Percentiles rank a stretch among this genome's conserved stretches.
Conservation (phyloP, 805 yeast genomes). For the Saccharomycopsis lassenensis region DNA sequence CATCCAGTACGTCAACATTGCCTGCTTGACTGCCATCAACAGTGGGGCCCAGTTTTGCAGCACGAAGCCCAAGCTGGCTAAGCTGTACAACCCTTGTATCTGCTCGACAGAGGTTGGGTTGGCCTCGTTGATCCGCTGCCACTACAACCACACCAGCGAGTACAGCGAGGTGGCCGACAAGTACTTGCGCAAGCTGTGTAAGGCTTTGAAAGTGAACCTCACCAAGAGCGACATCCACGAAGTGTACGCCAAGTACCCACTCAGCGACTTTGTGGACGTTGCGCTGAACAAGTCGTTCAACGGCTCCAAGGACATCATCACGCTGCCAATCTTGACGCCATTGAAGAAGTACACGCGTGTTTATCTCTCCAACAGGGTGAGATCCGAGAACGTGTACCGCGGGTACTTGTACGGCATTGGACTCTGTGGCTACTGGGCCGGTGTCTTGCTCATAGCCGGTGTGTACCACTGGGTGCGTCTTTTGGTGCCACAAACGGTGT, state of each 20-base stretch:
- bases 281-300: slow-evolving; percentile 2
- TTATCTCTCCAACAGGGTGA: slow-evolving; percentile 1
- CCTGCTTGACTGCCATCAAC: background rate
- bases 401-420: slow-evolving; percentile 24
- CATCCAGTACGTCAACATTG: slow-evolving; percentile 1
- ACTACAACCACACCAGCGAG: background rate
- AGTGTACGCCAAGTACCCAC: background rate
- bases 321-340: background rate
- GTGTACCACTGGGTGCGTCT: slow-evolving; percentile 19
- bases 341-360: slow-evolving; percentile 1
- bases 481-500: slow-evolving; percentile 5
- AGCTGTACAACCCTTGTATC: slow-evolving; percentile 1
- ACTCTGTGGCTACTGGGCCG: slow-evolving; percentile 27
- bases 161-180: background rate
- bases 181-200: slow-evolving; percentile 1
- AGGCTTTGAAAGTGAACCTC: background rate
- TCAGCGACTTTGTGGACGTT: background rate
- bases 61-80: background rate
- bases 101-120: slow-evolving; percentile 3
- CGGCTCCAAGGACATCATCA: background rate
- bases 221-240: slow-evolving; percentile 2
- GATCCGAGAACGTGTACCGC: slow-evolving; percentile 2
- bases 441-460: slow-evolving; percentile 26
- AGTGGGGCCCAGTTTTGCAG: slow-evolving; percentile 1
- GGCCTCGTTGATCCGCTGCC: slow-evolving; percentile 6